Evolutionary conservation across 2,329 filamentous ascomycete genomes (phyloP).

Genomic region (Chalara sp.): DNA sequence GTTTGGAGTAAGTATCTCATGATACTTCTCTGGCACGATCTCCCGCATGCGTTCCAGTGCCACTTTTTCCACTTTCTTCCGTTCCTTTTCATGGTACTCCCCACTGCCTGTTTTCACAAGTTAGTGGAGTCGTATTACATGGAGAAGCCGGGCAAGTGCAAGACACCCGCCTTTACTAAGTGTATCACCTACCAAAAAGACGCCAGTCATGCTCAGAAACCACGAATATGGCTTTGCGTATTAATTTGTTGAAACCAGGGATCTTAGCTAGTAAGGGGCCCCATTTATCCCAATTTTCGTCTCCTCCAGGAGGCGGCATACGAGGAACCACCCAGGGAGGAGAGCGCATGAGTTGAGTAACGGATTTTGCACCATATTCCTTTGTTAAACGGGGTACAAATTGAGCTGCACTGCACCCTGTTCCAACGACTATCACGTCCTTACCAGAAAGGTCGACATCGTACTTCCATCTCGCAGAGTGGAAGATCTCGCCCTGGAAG

Average conservation of each 20-base stretch:
- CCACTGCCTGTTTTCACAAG: conserved; percentile 8
- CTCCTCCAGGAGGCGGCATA: conserved; percentile 27
- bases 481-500: conserved; percentile 49
- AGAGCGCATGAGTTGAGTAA: conserved; percentile 53
- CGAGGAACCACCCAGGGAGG: conserved; percentile 48
- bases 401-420: conserved; percentile 51
- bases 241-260: conserved; percentile 37
- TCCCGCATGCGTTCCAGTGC: conserved; percentile 39
- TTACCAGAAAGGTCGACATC: conserved; percentile 45
- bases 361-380: conserved; percentile 38
- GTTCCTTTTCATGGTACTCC: conserved; percentile 31
- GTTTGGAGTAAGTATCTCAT: conserved; percentile 49
- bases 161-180: no score
- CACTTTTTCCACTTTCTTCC: conserved; percentile 34
- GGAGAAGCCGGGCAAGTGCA: no score
- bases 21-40: conserved; percentile 46
- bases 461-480: conserved; percentile 50
- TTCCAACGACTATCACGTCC: conserved; percentile 50
- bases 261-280: conserved; percentile 36
- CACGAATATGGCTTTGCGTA: conserved; percentile 35
- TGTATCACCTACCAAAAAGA: conserved; percentile 33
- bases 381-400: conserved; percentile 44
- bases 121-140: no score
- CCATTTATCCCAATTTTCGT: conserved; percentile 39
- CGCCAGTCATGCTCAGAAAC: conserved; percentile 38